These are phyloP conservation scores for Plantago elongata DNA, from an alignment of 257 asterid genomes.

Conservation along the genomic window DNA sequence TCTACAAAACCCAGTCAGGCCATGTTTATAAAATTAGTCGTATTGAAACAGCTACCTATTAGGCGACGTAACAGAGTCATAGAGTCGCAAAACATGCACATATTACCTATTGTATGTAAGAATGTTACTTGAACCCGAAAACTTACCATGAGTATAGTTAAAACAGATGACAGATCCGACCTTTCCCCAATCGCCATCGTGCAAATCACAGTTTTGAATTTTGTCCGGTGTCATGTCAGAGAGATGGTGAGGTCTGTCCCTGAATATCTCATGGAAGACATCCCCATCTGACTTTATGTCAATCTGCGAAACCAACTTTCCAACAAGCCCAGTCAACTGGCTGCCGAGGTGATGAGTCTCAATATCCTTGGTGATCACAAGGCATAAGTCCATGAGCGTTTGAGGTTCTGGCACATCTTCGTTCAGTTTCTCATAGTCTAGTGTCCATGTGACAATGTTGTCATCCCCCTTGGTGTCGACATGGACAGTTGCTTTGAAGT, in stretches of 20 bases:
- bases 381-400: slow-evolving; percentile 22
- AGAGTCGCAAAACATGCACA: too few relatives aligned
- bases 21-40: too few relatives aligned
- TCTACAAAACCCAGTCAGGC: slow-evolving; percentile 12
- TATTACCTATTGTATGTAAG: too few relatives aligned
- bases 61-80: too few relatives aligned
- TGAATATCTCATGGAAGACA: slow-evolving; percentile 33
- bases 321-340: slow-evolving; percentile 6
- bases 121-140: too few relatives aligned
- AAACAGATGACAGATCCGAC: slow-evolving; percentile 31
- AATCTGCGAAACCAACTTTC: slow-evolving; percentile 25
- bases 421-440: slow-evolving; percentile 35
- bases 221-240: slow-evolving; percentile 26
- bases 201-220: slow-evolving; percentile 27
- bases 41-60: too few relatives aligned
- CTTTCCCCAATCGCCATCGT: slow-evolving; percentile 30
- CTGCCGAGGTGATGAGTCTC: slow-evolving; percentile 25
- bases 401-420: slow-evolving; percentile 33
- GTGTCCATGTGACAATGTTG: slow-evolving; percentile 32
- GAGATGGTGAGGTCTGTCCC: slow-evolving; percentile 32
- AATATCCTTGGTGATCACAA: slow-evolving; percentile 35
- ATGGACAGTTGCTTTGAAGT: slow-evolving; percentile 16
- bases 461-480: slow-evolving; percentile 30
- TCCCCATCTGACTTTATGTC: slow-evolving; percentile 29
- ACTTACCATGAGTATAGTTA: slow-evolving; percentile 28